Conservation (phyloP, 768 basidiomycete species). For the Tricholoma matsutake region DNA sequence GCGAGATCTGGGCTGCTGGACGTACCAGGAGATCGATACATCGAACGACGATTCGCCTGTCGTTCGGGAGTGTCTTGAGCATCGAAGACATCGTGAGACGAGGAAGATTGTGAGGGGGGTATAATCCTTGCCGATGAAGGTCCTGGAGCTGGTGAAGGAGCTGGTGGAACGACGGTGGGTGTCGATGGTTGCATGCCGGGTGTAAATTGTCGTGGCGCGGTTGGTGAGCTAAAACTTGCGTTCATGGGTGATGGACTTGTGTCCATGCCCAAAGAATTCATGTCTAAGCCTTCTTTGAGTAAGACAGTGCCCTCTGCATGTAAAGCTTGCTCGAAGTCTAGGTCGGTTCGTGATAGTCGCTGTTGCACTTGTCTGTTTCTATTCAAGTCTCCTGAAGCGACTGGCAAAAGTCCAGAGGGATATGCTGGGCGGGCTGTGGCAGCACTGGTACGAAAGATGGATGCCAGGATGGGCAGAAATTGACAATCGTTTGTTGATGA, state of each 20-base stretch:
- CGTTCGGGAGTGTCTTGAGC: conserved; percentile 61
- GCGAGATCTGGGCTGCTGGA: conserved; percentile 91
- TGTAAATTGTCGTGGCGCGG: conserved; percentile 31
- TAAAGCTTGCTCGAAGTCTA: conserved; percentile 81
- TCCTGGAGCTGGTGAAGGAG: conserved; percentile 49
- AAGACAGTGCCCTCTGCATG: conserved; percentile 62
- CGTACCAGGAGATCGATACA: conserved; percentile 87
- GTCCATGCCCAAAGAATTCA: conserved; percentile 61
- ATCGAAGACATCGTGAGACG: conserved; percentile 61
- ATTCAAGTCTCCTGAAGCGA: conserved; percentile 48
- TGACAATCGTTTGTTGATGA: conserved; percentile 6
- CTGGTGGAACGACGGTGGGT: conserved; percentile 64
- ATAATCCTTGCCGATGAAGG: conserved; percentile 30
- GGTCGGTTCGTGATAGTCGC: conserved; percentile 68
- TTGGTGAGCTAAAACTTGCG: conserved; percentile 41
- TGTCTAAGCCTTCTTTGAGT: conserved; percentile 69
- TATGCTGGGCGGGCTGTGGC: conserved; percentile 44
- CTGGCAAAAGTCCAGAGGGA: conserved; percentile 51
- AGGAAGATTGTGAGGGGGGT: conserved; percentile 38
- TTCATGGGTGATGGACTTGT: conserved; percentile 37
- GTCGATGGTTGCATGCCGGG: conserved; percentile 49
- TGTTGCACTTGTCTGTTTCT: conserved; percentile 39
- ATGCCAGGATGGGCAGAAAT: conserved; percentile 66
- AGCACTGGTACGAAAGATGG: conserved; percentile 55
- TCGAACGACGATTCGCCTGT: conserved; percentile 74